Evolutionary conservation across 306 rosid genomes (phyloP).

Genomic region (Crataegus laevigata): DNA sequence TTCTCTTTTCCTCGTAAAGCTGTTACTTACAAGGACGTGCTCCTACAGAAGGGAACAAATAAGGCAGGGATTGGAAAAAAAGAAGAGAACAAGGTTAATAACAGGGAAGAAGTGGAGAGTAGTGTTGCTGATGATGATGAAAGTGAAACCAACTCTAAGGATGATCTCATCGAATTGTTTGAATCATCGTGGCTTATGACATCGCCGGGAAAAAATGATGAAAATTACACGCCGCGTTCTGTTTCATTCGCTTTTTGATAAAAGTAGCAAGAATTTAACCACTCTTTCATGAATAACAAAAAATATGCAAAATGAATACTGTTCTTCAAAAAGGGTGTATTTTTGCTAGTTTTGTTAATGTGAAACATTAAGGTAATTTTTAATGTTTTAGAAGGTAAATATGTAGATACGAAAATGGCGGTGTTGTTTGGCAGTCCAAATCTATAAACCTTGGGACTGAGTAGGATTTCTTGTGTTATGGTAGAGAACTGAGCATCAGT

Average conservation of each 20-base stretch:
- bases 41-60: conserved; percentile 26
- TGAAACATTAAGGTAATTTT: neutral
- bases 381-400: neutral
- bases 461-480: neutral
- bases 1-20: conserved; percentile 27
- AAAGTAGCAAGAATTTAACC: neutral
- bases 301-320: neutral
- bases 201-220: neutral
- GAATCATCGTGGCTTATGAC: conserved; percentile 65
- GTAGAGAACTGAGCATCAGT: neutral
- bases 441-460: neutral
- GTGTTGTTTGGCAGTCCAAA: neutral
- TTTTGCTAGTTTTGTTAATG: neutral
- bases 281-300: neutral
- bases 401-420: neutral
- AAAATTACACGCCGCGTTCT: neutral
- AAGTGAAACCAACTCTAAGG: neutral
- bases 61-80: neutral
- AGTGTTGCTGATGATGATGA: conserved; percentile 5
- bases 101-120: neutral
- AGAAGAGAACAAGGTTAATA: neutral
- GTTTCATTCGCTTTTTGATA: neutral
- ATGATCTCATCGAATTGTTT: conserved; percentile 52
- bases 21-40: conserved; percentile 25
- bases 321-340: neutral